These are phyloP conservation scores for Neurospora sp. DNA, from an alignment of 495 filamentous ascomycete genomes.

Conservation along the genomic window DNA sequence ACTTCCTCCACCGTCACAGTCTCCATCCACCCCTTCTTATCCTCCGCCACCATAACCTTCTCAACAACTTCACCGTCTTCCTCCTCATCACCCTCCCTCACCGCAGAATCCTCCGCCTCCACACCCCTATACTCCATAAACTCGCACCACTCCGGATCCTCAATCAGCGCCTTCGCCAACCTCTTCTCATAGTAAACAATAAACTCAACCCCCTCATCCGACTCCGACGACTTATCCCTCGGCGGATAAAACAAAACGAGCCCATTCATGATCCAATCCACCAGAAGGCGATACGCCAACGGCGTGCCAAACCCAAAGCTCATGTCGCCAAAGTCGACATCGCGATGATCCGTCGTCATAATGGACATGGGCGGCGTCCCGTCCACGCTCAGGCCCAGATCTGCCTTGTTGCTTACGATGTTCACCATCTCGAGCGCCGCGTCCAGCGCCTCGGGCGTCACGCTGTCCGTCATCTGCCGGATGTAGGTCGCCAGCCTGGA, in stretches of 20 bases:
- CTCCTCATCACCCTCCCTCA: neutral
- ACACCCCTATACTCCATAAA: conserved; percentile 36
- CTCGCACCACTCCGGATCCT: conserved; percentile 27
- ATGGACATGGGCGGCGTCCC: conserved; percentile 19
- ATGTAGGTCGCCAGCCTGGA: conserved; percentile 28
- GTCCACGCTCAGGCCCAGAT: conserved; percentile 19
- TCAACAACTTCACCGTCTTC: neutral
- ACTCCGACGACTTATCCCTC: conserved; percentile 5
- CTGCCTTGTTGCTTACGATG: conserved; percentile 28
- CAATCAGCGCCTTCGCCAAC: conserved; percentile 21
- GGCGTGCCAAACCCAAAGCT: conserved; percentile 26
- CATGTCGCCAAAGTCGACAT: conserved; percentile 12
- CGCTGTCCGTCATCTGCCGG: conserved; percentile 27
- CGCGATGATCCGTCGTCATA: conserved; percentile 24
- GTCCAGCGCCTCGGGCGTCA: conserved; percentile 22
- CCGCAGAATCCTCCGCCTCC: neutral
- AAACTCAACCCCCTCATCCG: conserved; percentile 37
- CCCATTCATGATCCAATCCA: conserved; percentile 19
- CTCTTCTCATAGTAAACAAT: conserved; percentile 30
- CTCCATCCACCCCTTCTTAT: neutral
- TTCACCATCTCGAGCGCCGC: conserved; percentile 22
- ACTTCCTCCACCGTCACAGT: neutral
- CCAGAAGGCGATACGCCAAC: conserved; percentile 17
- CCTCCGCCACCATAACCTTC: neutral
- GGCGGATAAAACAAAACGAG: conserved; percentile 23